A percentile compares a stretch with the other conserved stretches of the same genome.
Conservation (phyloP, 2,329 filamentous ascomycete genomes). For the Alternaria consortialis region DNA sequence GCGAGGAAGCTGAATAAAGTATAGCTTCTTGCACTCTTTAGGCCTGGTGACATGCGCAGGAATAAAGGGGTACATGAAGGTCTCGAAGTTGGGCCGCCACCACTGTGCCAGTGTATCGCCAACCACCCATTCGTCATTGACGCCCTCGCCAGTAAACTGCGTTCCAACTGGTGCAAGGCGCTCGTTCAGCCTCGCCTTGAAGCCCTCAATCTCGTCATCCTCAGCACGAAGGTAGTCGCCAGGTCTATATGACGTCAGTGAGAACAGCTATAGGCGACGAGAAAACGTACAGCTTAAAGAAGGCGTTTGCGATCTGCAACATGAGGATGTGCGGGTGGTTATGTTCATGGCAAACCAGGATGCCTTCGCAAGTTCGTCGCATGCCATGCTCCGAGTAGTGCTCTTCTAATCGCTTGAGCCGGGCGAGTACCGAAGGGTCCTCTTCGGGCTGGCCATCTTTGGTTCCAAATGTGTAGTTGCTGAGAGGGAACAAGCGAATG, state of each 20-base stretch:
- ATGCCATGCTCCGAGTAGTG: conserved; percentile 93
- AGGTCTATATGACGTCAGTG: conserved; percentile 61
- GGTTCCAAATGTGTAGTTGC: conserved; percentile 98
- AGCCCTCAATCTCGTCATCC: conserved; percentile 92
- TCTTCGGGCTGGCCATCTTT: conserved; percentile 99
- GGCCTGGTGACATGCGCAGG: conserved; percentile 94
- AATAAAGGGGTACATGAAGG: conserved; percentile 99
- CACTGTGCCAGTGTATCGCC: conserved; percentile 95
- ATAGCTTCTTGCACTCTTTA: conserved; percentile 99
- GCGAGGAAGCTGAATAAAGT: conserved; percentile 92
- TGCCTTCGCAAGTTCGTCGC: conserved; percentile 95
- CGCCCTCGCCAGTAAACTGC: conserved; percentile 80
- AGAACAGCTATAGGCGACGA: background rate
- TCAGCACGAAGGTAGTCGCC: conserved; percentile 91
- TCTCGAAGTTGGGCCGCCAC: conserved; percentile 99
- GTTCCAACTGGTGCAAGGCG: conserved; percentile 90
- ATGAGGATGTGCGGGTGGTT: conserved; percentile 99
- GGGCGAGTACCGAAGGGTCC: conserved; percentile 92
- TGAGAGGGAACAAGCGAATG: conserved; percentile 91
- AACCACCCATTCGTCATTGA: conserved; percentile 93
- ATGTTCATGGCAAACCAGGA: conserved; percentile 97
- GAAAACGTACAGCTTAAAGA: conserved; percentile 83
- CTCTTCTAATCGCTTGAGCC: conserved; percentile 92
- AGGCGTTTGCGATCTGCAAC: conserved; percentile 98
- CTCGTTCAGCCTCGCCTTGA: conserved; percentile 92